A percentile compares a stretch with the other conserved stretches of the same genome.
Evolutionary conservation across 371 early-diverging fungal species (phyloP).

Genomic region (Phascolomyces articulosus): DNA sequence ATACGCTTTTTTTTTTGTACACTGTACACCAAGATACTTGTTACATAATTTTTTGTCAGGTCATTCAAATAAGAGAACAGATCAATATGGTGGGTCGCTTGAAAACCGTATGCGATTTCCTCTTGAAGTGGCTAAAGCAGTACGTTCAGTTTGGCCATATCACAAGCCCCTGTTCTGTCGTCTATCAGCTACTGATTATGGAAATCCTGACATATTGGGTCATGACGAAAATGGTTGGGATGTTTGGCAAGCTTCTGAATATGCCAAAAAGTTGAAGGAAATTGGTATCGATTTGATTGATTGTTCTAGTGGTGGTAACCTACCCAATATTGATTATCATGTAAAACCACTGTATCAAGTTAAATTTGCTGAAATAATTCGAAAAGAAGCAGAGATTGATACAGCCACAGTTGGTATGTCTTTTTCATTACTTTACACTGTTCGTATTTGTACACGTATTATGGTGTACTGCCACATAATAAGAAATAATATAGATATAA

Average conservation of each 20-base stretch:
- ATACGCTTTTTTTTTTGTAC: constrained; percentile 12
- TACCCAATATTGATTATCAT: constrained; percentile 51
- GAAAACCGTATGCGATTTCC: constrained; percentile 79
- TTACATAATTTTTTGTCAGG: constrained; percentile 82
- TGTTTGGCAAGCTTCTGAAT: constrained; percentile 63
- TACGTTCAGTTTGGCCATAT: constrained; percentile 74
- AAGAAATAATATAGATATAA: too few species aligned
- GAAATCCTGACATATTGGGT: constrained; percentile 32
- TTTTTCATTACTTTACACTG: too few species aligned
- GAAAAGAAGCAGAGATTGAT: constrained; percentile 55
- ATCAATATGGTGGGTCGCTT: constrained; percentile 80
- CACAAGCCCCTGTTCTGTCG: constrained; percentile 84
- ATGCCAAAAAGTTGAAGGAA: constrained; percentile 56
- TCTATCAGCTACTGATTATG: constrained; percentile 73
- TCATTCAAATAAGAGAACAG: constrained; percentile 80
- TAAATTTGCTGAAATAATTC: constrained; percentile 64
- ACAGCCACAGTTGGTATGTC: constrained; percentile 62
- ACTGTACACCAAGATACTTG: constrained; percentile 80
- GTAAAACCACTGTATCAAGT: constrained; percentile 72
- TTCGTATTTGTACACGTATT: too few species aligned
- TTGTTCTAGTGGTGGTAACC: constrained; percentile 71
- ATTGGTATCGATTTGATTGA: constrained; percentile 82
- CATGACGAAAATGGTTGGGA: constrained; percentile 57
- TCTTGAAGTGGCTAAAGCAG: constrained; percentile 63
- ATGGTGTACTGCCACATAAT: too few species aligned